Conservation (phyloP, 768 basidiomycete genomes). For the Ephemerocybe angulata region DNA sequence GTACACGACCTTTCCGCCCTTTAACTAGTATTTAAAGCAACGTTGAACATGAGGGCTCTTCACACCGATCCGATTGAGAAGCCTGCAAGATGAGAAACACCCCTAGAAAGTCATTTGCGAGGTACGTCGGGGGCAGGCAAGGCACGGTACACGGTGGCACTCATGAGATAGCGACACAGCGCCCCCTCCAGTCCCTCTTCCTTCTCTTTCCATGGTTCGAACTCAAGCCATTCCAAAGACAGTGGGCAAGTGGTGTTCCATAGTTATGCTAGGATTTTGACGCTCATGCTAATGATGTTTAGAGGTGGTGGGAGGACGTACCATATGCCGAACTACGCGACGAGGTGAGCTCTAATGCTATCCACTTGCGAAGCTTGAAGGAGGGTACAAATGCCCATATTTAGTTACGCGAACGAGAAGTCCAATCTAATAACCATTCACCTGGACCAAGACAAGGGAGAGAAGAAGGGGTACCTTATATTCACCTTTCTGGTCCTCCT, state of each 20-base stretch:
- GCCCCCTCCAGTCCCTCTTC: constrained; percentile 7
- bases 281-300: constrained; percentile 2
- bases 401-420: constrained; percentile 36
- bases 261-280: neutral
- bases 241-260: constrained; percentile 28
- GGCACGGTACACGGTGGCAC: neutral
- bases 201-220: constrained; percentile 37
- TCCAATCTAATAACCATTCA: constrained; percentile 34
- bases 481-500: constrained; percentile 25
- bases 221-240: constrained; percentile 38
- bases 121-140: neutral
- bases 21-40: neutral
- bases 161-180: neutral
- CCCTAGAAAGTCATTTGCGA: neutral
- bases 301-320: constrained; percentile 36
- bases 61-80: neutral
- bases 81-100: too few relatives aligned
- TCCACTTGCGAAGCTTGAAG: neutral
- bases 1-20: neutral
- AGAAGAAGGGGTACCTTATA: constrained; percentile 21
- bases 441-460: constrained; percentile 31
- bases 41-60: neutral
- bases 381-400: constrained; percentile 8
- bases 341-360: constrained; percentile 25
- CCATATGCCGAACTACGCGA: constrained; percentile 39